Evolutionary conservation across 768 basidiomycete species (phyloP), one percentile per base, ranked within the genome.

Genomic region (Cystobasidiopsis lactophilus): DNA sequence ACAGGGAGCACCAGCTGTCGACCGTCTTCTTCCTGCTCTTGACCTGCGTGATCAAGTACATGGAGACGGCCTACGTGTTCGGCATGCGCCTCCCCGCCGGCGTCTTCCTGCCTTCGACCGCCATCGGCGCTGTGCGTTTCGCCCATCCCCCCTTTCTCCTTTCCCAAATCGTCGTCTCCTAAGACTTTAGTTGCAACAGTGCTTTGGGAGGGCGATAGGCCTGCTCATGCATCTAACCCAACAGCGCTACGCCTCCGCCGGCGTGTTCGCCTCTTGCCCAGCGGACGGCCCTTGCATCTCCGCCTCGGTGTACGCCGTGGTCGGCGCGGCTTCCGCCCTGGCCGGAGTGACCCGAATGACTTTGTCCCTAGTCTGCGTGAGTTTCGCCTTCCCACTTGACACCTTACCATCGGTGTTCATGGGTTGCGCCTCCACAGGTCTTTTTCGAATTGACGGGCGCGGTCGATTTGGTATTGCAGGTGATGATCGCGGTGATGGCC

Each of bases 81-180:
- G 93, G 91, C 5, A 84, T 91, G 69, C 83, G 80, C 62, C 61
- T 88, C 10, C 85, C 85, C 41, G 86, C 88, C 10, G 91, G 91
- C 3, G 89, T 98, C 58, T 95, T 98, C 67, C 83, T 98, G 26
- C 91, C 91, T 0, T 85, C 86, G 0, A 75, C 96, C 9, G 86
- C 67, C 14, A 86, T 93, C n/a, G 89, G 91, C 26, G 88, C 89
- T 0, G 91, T 86, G n/a, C n/a, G n/a, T n/a, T n/a, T n/a, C n/a
- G n/a, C n/a, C n/a, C n/a, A n/a, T n/a, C n/a, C n/a, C n/a, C n/a
- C n/a, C n/a, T n/a, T n/a, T n/a, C n/a, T n/a, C n/a, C n/a, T n/a
- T n/a, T n/a, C n/a, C n/a, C n/a, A n/a, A n/a, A n/a, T n/a, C n/a
- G n/a, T n/a, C n/a, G n/a, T n/a, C n/a, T n/a, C n/a, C n/a, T n/a